A percentile compares a stretch with the other conserved stretches of the same genome.
Evolutionary conservation across 2,329 filamentous ascomycete species (phyloP).

Genomic region (Botryotinia globosa): DNA sequence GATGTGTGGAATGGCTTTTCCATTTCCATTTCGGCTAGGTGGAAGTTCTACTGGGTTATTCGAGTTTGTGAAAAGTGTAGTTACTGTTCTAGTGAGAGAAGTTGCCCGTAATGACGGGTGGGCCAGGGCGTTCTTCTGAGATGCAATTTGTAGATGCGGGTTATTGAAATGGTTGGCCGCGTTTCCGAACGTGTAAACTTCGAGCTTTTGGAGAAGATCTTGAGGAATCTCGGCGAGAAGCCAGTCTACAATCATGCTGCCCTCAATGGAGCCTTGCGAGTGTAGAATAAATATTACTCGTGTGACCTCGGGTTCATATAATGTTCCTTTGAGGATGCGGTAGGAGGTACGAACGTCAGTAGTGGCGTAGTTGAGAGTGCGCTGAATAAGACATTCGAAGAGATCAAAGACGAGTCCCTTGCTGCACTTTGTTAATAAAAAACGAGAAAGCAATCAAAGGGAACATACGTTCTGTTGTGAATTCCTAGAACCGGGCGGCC

Average conservation of each 20-base stretch:
- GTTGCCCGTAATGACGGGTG: constrained; percentile 43
- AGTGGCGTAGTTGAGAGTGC: constrained; percentile 71
- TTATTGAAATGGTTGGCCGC: constrained; percentile 83
- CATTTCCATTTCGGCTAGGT: background rate
- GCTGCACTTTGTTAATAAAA: constrained; percentile 29
- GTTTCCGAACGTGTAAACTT: constrained; percentile 76
- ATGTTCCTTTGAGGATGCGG: constrained; percentile 57
- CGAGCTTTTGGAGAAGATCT: constrained; percentile 63
- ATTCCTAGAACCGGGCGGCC: constrained; percentile 68
- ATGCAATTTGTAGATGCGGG: constrained; percentile 54
- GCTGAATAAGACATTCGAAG: constrained; percentile 73
- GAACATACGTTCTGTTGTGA: constrained; percentile 64
- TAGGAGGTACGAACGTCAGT: constrained; percentile 63
- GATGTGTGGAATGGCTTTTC: constrained; percentile 61
- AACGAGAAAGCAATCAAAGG: background rate
- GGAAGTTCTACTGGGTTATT: background rate
- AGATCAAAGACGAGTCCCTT: constrained; percentile 72
- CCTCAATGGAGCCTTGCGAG: constrained; percentile 74
- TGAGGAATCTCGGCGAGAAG: constrained; percentile 68
- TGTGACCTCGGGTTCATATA: constrained; percentile 59
- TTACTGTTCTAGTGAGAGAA: constrained; percentile 30
- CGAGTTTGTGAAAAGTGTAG: background rate
- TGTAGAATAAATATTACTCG: constrained; percentile 75
- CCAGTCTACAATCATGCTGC: constrained; percentile 72
- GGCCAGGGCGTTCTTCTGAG: constrained; percentile 43